Conservation (phyloP, 2,329 filamentous ascomycete genomes). For the Apiospora pterosperma region DNA sequence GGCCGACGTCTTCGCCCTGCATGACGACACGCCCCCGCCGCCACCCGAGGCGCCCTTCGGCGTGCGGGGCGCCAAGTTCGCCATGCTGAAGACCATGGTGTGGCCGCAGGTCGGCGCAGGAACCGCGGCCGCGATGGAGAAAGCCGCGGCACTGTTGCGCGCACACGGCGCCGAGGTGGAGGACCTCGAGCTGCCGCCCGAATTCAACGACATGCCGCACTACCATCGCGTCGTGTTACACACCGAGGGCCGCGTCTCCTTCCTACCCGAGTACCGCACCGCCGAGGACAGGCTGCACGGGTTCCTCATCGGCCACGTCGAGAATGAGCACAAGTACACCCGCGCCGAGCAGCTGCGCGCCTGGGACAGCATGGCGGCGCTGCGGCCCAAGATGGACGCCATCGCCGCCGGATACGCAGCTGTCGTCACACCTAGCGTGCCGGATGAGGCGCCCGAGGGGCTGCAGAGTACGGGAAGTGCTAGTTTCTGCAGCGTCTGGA, state of each 20-base stretch:
- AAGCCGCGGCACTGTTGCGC: conserved; percentile 35
- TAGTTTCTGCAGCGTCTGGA: conserved; percentile 49
- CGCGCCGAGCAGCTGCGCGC: conserved; percentile 48
- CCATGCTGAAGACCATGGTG: conserved; percentile 48
- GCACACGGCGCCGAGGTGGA: conserved; percentile 51
- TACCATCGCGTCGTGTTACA: conserved; percentile 51
- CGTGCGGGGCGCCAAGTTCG: conserved; percentile 50
- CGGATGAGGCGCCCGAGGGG: conserved; percentile 57
- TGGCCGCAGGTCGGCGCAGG: conserved; percentile 46
- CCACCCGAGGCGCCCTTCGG: conserved; percentile 19
- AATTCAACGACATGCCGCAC: conserved; percentile 44
- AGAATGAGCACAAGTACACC: conserved; percentile 41
- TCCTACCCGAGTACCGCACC: conserved; percentile 49
- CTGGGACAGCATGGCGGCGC: conserved; percentile 50
- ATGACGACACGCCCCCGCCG: conserved; percentile 41
- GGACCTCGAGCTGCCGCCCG: conserved; percentile 49
- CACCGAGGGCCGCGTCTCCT: conserved; percentile 49
- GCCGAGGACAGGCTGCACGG: conserved; percentile 44
- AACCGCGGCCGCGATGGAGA: conserved; percentile 38
- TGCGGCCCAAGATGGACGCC: conserved; percentile 52
- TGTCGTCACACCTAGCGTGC: conserved; percentile 54
- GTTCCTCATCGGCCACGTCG: conserved; percentile 46
- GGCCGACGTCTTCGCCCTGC: conserved; percentile 48
- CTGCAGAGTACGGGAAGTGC: conserved; percentile 51
- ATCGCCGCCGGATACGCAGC: conserved; percentile 50